Evolutionary conservation across 495 filamentous ascomycete genomes (phyloP), one percentile per base, ranked within the genome.

Genomic region (Penicillium bovifimosum): DNA sequence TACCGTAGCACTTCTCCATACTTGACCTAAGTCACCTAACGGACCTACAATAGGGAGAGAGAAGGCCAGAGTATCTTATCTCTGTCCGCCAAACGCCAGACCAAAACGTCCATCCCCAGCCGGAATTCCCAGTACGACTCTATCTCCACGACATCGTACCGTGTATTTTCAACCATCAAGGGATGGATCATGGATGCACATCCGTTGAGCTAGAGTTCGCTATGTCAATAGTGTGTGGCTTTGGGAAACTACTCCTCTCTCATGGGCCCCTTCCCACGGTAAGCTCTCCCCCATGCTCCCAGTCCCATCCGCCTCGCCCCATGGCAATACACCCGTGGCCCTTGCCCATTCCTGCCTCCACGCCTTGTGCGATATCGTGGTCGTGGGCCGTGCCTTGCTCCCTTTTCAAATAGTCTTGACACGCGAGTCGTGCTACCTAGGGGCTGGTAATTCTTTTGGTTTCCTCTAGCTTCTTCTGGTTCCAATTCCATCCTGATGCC

Each of bases 1-100:
- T 34, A 65, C 62, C 34, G 62, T 65, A 65, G 62, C 60, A 65
- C 42, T 58, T 45, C 55, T 63, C 60, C 62, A 60, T 60, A 56
- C 53, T 43, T 47, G 47, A 47, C 11, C 29, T 10, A 31, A 31
- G 39, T 47, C 42, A 47, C 11, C 29, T 10, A 31, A 31, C 29
- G 29, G 9, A 31, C 29, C 29, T 10, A 5, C 28, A 29, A 29
- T 29, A 8, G 28, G 29, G 29, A 6, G 1, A 31, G 1, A 17
- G 13, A 9, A 49, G 17, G 27, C 10, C 24, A 38, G 26, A 27
- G 16, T n/a, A n/a, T n/a, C 27, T 31, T 40, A 39, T n/a, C 27
- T 31, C 29, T 29, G 31, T 24, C 20, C 4, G 20, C 20, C 4
- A 4, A 2, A 24, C 20, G 20, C 2, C 4, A 24, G 20, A 24